phyloP scores from a whole-genome alignment of 1,139 yeast species.

The Schizosaccharomyces versatilis region DNA sequence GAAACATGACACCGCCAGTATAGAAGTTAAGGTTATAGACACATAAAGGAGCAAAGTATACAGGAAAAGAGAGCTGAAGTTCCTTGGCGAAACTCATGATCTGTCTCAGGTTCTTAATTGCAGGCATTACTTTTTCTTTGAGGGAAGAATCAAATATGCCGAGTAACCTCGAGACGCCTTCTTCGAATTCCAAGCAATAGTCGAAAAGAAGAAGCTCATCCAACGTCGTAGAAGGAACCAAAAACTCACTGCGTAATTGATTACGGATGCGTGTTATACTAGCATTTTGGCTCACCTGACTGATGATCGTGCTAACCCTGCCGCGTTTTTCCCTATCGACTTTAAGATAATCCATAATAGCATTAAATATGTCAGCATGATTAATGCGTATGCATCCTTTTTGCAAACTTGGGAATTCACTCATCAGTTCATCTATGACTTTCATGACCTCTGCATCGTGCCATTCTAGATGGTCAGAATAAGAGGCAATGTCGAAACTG shows the following conservation, averaged over 20 bases:
- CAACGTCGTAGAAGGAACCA: slow-evolving; percentile 57
- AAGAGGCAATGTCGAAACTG: slow-evolving; percentile 58
- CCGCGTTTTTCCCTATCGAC: slow-evolving; percentile 48
- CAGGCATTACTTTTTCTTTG: slow-evolving; percentile 32
- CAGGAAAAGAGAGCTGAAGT: not conserved
- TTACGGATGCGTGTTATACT: slow-evolving; percentile 42
- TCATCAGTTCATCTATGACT: slow-evolving; percentile 51
- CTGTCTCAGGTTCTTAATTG: slow-evolving; percentile 35
- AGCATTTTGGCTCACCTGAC: slow-evolving; percentile 55
- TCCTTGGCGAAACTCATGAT: slow-evolving; percentile 32
- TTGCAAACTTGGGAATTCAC: slow-evolving; percentile 42
- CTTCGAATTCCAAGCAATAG: slow-evolving; percentile 43
- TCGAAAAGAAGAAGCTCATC: slow-evolving; percentile 66
- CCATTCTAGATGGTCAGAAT: slow-evolving; percentile 26
- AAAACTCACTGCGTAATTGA: slow-evolving; percentile 44
- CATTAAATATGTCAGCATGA: slow-evolving; percentile 57
- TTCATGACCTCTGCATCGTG: slow-evolving; percentile 77
- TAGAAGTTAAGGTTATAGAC: slow-evolving; percentile 66
- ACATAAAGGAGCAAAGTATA: slow-evolving; percentile 40
- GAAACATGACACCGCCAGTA: slow-evolving; percentile 63
- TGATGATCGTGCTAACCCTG: slow-evolving; percentile 45
- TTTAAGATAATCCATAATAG: slow-evolving; percentile 57
- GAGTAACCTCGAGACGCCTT: slow-evolving; percentile 25
- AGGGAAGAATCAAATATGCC: slow-evolving; percentile 23
- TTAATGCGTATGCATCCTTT: slow-evolving; percentile 40